Evolutionary conservation across 352 stramenopile genomes (phyloP), one percentile per base, ranked within the genome.

Genomic region (Phytophthora uliginosa): DNA sequence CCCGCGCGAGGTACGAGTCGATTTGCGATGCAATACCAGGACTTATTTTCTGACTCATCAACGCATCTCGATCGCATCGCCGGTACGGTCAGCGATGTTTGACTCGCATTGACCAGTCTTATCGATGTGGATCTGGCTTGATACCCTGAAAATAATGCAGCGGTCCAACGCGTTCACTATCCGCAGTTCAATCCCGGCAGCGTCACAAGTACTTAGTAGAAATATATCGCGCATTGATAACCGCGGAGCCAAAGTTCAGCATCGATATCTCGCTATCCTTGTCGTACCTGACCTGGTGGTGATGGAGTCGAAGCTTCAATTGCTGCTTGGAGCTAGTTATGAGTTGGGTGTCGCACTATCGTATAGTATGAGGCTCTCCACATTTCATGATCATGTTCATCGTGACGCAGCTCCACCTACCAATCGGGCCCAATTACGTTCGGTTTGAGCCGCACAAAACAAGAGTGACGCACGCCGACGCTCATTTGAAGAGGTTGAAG

Each of bases 381-480:
- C 10, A 17, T 42, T 42, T 42, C 36, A 42, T 2, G 36, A 0
- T 6, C 17, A n/a, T 17, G 5, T 24, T n/a, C 5, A 31, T 61
- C 34, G 53, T 69, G 66, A 73, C 66, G 66, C 59, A 63, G 26
- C 13, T 42, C n/a, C 4, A 64, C 8, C 59, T 22, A 22, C 59
- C 66, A 73, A 73, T 73, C 52, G n/a, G 36, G 10, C 5, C 36
- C 51, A 20, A 34, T 8, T 15, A 28, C 7, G 20, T 50, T 48
- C 15, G 13, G 26, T 53, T 8, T 28, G 45, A 53, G 56, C 20
- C 52, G 22, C 18, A 13, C 63, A 20, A 62, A 51, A 58, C 26
- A 28, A 8, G 17, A 12, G 52, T 73, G 66, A 73, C 58, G 66
- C 66, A 65, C 66, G 15, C 17, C 47, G 56, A 65, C 55, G 36